Conservation (phyloP, 257 asterid genomes). For the Euphrasia confusa region DNA sequence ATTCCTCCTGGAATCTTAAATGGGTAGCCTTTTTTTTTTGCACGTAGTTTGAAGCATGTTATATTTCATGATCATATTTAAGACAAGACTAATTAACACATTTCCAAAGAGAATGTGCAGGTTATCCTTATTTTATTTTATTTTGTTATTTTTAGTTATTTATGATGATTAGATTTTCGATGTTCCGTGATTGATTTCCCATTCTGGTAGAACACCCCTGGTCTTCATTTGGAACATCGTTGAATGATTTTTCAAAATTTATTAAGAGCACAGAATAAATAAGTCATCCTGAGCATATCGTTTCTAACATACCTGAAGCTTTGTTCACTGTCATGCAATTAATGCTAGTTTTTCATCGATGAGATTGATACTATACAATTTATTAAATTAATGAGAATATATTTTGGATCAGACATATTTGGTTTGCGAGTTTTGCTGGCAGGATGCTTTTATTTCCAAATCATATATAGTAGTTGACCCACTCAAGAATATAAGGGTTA, state of each 20-base stretch:
- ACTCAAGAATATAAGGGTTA: slow-evolving; percentile 4
- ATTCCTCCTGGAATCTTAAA: slow-evolving; percentile 1
- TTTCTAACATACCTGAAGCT: neutral
- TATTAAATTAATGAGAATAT: too few relatives aligned
- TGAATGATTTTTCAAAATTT: neutral
- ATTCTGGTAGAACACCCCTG: neutral
- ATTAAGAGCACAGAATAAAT: neutral
- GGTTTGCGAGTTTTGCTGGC: neutral
- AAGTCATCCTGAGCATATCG: neutral
- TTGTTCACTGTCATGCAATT: slow-evolving; percentile 1
- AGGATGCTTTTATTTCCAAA: neutral
- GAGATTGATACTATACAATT: neutral
- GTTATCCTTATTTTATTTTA: neutral
- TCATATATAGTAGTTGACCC: neutral
- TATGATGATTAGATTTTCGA: neutral
- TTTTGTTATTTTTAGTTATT: neutral
- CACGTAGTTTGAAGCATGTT: neutral
- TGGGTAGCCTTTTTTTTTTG: neutral
- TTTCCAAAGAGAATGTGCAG: neutral
- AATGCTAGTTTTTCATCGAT: neutral
- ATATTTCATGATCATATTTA: neutral
- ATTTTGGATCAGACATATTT: neutral
- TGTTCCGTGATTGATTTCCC: slow-evolving; percentile 3
- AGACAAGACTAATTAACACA: neutral
- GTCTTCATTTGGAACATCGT: neutral